Evolutionary conservation across 352 stramenopile species (phyloP).

Genomic region (Phytopythium kandeliae): DNA sequence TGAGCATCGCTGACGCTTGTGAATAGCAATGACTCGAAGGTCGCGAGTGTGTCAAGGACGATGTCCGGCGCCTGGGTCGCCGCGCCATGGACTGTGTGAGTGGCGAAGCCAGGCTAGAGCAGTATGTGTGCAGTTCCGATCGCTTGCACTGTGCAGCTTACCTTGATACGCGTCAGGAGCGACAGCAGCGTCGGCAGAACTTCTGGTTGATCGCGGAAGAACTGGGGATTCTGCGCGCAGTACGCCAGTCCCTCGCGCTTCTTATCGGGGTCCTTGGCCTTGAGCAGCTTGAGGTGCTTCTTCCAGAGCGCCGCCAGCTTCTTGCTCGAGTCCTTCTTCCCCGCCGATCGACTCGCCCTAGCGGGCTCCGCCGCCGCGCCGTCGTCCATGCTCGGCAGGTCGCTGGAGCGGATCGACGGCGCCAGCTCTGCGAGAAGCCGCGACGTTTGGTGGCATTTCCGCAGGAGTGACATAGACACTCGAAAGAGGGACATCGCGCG

Average conservation of each 20-base stretch:
- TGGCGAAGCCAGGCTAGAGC: no score
- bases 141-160: no score
- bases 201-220: constrained; percentile 49
- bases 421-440: background rate
- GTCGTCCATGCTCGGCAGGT: background rate
- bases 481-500: no score
- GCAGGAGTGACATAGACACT: no score
- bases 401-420: background rate
- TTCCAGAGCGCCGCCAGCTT: constrained; percentile 38
- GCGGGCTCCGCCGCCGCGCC: background rate
- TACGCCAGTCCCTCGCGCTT: constrained; percentile 53
- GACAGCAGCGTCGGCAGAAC: constrained; percentile 44
- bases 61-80: constrained; percentile 21
- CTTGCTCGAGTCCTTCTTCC: constrained; percentile 12
- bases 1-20: background rate
- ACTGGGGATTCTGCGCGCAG: constrained; percentile 42
- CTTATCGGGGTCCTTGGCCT: constrained; percentile 58
- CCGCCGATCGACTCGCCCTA: background rate
- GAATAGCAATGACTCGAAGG: constrained; percentile 19
- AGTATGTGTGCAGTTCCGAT: no score
- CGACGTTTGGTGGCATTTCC: background rate
- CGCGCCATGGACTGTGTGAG: background rate
- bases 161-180: constrained; percentile 48
- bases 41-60: constrained; percentile 25
- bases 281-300: constrained; percentile 55